Base-by-base conservation (phyloP, 1,284 basidiomycete species). In the Ganoderma meredithae region DNA sequence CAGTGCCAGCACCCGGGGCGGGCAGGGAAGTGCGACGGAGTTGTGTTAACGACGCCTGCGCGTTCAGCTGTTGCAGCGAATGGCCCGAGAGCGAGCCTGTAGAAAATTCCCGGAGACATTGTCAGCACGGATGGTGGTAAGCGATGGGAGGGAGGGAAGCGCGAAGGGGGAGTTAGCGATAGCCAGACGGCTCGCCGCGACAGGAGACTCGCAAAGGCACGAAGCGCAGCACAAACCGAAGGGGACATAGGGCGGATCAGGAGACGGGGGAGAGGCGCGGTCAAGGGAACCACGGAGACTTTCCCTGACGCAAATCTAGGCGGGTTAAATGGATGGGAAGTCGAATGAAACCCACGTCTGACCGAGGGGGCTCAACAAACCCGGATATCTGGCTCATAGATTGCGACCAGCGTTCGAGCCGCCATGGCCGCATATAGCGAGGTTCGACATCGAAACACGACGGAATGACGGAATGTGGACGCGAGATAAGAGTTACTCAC, bases 81-180 rank as follows among this genome's bases (percentile, higher is more conserved):
- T 79, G 76, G 22, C 76, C 78, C 0, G 77, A 78, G 31, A 75
- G 63, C 1, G 78, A 79, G 52, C 77, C 77, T 78, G 60, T 17
- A n/a, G 19, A 58, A 53, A 59, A 39, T 33, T 9, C 31, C 31
- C 13, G 22, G 36, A 53, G n/a, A 10, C 55, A 36, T 36, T 47
- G 60, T 66, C 55, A 66, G 65, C 33, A 58, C 10, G 15, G 13
- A 17, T 19, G 52, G 13, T 43, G 43, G 52, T 61, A 44, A 25
- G 15, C 3, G 19, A 39, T 19, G 27, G 12, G 40, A 39, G 39
- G 12, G 40, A 39, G 39, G 39, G 36, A 33, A 58, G 56, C 17
- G 36, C 33, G n/a, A 22, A 33, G 33, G 19, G 19, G 19, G n/a
- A n/a, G 56, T 6, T 17, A 58, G 22, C 2, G 47, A 55, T 60